A percentile compares a stretch with the other conserved stretches of the same genome.
Conservation (phyloP, 2,329 filamentous ascomycete genomes). For the Phoma sp. region DNA sequence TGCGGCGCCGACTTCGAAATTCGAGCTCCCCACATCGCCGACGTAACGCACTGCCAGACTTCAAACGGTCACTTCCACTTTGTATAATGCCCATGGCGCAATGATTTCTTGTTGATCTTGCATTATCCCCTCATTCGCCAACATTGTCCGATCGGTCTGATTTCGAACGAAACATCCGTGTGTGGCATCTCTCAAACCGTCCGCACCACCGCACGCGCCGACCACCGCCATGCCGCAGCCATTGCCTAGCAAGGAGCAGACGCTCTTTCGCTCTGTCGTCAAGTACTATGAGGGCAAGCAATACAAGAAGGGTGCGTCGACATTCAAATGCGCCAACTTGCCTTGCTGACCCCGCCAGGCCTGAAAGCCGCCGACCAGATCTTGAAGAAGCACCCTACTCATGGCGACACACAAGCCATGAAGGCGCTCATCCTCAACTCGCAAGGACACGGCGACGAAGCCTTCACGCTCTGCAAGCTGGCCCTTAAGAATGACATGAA, state of each 20-base stretch:
- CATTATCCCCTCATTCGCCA: not conserved
- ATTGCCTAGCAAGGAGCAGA: slow-evolving; percentile 85
- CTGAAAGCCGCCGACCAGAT: slow-evolving; percentile 97
- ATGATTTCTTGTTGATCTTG: slow-evolving; percentile 15
- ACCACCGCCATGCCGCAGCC: slow-evolving; percentile 70
- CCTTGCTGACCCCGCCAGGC: slow-evolving; percentile 59
- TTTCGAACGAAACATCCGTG: slow-evolving; percentile 22
- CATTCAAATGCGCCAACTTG: slow-evolving; percentile 10
- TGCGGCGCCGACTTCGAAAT: slow-evolving; percentile 38
- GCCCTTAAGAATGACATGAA: slow-evolving; percentile 97
- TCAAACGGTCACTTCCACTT: slow-evolving; percentile 10
- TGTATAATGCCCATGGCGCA: slow-evolving; percentile 6
- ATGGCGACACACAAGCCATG: slow-evolving; percentile 99
- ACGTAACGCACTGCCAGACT: slow-evolving; percentile 27
- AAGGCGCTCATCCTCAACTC: slow-evolving; percentile 96
- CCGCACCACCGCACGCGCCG: slow-evolving; percentile 10
- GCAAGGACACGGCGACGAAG: slow-evolving; percentile 90
- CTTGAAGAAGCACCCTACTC: slow-evolving; percentile 89
- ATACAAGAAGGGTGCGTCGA: slow-evolving; percentile 78
- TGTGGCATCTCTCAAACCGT: slow-evolving; percentile 16
- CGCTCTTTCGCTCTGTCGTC: slow-evolving; percentile 93
- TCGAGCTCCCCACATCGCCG: slow-evolving; percentile 43
- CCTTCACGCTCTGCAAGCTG: slow-evolving; percentile 89
- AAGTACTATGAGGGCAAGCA: slow-evolving; percentile 98
- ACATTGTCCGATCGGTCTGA: slow-evolving; percentile 1